Percentiles rank a stretch among this genome's conserved stretches.
Conservation (phyloP, 1,284 basidiomycete genomes). For the Rhodotorula mucilaginosa region DNA sequence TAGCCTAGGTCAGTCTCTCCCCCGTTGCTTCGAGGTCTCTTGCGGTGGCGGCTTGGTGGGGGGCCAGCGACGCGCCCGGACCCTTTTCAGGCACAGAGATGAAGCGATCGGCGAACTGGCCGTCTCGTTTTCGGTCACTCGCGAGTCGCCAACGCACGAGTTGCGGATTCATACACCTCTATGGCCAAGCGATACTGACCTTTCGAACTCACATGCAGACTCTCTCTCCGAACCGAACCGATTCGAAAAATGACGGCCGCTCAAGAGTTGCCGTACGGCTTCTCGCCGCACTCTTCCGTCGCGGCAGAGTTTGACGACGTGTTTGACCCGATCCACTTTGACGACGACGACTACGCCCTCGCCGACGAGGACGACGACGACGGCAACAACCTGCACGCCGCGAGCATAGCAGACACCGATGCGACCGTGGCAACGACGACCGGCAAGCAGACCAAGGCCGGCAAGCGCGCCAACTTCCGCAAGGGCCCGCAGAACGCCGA, state of each 20-base stretch:
- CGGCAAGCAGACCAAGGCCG: conserved; percentile 3
- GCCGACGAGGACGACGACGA: conserved; percentile 18
- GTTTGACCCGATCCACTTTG: conserved; percentile 20
- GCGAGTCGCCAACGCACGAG: too few relatives aligned
- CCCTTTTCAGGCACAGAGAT: background rate
- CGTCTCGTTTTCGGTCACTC: background rate
- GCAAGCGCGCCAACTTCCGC: conserved; percentile 25
- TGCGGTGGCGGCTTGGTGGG: background rate
- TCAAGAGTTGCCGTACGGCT: conserved; percentile 27
- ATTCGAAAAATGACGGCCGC: conserved; percentile 22
- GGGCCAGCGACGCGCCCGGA: background rate
- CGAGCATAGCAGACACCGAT: background rate
- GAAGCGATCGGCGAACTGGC: background rate
- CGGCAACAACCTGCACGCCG: background rate
- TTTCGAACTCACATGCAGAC: background rate
- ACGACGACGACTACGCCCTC: conserved; percentile 22
- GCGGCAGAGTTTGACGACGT: conserved; percentile 28
- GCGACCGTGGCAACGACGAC: background rate
- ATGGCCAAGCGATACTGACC: background rate
- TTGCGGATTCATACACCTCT: background rate
- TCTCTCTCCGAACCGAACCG: background rate
- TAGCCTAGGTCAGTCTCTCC: background rate
- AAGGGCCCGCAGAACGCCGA: conserved; percentile 61
- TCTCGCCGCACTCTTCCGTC: conserved; percentile 22
- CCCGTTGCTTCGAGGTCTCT: background rate